Base-by-base conservation (phyloP, 768 basidiomycete species). In the Mycena haematopus region DNA sequence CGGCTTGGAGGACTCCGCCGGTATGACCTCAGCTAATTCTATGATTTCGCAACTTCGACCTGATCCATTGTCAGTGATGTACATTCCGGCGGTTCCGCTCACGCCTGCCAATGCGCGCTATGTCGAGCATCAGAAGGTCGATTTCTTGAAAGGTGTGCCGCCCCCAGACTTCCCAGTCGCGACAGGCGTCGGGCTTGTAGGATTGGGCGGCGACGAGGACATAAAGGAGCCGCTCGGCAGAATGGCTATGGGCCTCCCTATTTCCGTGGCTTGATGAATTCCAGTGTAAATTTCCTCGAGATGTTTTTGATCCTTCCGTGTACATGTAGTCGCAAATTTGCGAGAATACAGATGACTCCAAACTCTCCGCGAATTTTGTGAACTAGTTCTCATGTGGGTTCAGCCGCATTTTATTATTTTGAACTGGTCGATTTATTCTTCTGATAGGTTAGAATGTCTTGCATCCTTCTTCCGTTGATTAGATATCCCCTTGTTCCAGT, bases 121-220 rank as follows among this genome's bases (percentile, higher is more conserved):
- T 68, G 70, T 93, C 46, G 74, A 78, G 62, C 78, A 80, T 68
- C 92, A 93, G 73, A 84, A 79, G 35, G 82, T 85, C 40, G 73
- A 80, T 14, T 93, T 92, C 75, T 74, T 88, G 42, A 65, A 74
- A 9, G 87, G 87, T 7, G 69, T 82, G 25, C 82, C 87, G 22
- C 90, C 90, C 10, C 89, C 91, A 4, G 92, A 94, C 70, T 93
- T 89, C 75, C 86, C 83, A 0, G 73, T 80, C 61, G 78, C 82
- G 24, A 73, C 71, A 4, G 80, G 82, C 47, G 74, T 72, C 4
- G 66, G 67, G 5, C 78, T 77, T 51, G 62, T 75, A 27, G 81
- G 81, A 6, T 64, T 78, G 36, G 82, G 66, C 14, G 68, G 40
- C 21, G 69, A 71, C 2, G 72, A 69, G 14, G 81, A 82, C 58